These are phyloP conservation scores for Entomortierella chlamydospora DNA, from an alignment of 192 early-diverging fungal species.

Conservation along the genomic window DNA sequence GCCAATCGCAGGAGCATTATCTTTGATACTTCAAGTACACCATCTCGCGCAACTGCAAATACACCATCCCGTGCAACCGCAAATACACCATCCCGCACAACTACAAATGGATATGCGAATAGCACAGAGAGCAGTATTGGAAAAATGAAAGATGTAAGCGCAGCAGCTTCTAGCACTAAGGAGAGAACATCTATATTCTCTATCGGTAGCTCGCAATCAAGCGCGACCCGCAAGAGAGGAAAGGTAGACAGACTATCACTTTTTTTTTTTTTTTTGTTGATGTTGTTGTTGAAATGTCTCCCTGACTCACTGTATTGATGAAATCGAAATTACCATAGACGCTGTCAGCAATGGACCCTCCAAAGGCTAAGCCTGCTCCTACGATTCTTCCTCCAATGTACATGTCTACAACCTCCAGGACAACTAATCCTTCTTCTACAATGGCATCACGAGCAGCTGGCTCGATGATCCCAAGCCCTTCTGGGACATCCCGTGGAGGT, in stretches of 20 bases:
- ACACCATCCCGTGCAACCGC: slow-evolving; percentile 4
- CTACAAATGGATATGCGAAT: not conserved
- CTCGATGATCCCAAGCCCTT: slow-evolving; percentile 52
- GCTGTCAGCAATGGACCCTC: slow-evolving; percentile 50
- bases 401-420: slow-evolving; percentile 47
- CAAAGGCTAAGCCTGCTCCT: slow-evolving; percentile 44
- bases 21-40: slow-evolving; percentile 30
- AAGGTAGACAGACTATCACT: slow-evolving; percentile 20
- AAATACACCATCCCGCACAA: slow-evolving; percentile 10
- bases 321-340: slow-evolving; percentile 16
- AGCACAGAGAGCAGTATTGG: slow-evolving; percentile 1
- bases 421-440: slow-evolving; percentile 20
- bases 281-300: too few relatives aligned
- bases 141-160: slow-evolving; percentile 48
- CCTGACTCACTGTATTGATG: not conserved
- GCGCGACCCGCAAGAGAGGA: slow-evolving; percentile 42
- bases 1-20: slow-evolving; percentile 44
- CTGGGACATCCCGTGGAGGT: slow-evolving; percentile 25
- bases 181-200: slow-evolving; percentile 45
- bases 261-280: not conserved
- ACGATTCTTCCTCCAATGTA: slow-evolving; percentile 52
- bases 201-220: slow-evolving; percentile 4
- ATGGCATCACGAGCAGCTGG: slow-evolving; percentile 48
- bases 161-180: slow-evolving; percentile 21
- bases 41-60: slow-evolving; percentile 6